Conservation (phyloP, 768 basidiomycete genomes). For the Lyophyllum decastes region DNA sequence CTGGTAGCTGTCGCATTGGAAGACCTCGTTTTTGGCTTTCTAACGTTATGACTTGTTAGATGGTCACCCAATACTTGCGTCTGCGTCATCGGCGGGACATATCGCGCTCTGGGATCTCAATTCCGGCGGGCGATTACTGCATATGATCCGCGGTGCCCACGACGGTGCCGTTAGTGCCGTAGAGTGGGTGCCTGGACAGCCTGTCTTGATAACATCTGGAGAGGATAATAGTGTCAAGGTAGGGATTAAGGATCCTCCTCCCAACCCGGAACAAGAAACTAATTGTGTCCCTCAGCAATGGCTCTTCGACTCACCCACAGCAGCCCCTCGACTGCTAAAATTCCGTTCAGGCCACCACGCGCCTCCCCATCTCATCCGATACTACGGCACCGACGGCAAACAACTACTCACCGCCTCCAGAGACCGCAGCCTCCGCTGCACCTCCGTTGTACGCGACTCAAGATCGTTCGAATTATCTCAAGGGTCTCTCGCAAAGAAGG, state of each 20-base stretch:
- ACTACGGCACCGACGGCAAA: constrained; percentile 98
- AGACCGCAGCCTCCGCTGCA: constrained; percentile 87
- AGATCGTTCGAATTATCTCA: constrained; percentile 94
- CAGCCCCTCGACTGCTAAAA: constrained; percentile 86
- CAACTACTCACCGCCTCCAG: constrained; percentile 85
- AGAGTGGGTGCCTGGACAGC: constrained; percentile 94
- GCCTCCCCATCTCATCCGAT: constrained; percentile 89
- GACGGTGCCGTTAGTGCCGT: constrained; percentile 80
- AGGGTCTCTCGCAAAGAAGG: constrained; percentile 85
- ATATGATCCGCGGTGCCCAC: constrained; percentile 87
- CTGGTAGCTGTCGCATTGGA: constrained; percentile 48
- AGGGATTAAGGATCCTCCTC: constrained; percentile 12
- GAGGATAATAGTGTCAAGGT: constrained; percentile 97
- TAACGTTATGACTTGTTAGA: constrained; percentile 45
- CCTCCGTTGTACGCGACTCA: constrained; percentile 93
- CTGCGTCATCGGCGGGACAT: constrained; percentile 83
- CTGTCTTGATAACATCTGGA: constrained; percentile 85
- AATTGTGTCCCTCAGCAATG: constrained; percentile 72
- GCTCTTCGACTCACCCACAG: constrained; percentile 90
- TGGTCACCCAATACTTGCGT: constrained; percentile 85
- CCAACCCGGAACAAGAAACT: neutral
- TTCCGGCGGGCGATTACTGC: constrained; percentile 76
- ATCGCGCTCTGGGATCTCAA: constrained; percentile 94
- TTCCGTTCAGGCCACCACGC: constrained; percentile 90
- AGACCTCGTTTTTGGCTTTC: neutral